Evolutionary conservation across 352 stramenopile species (phyloP).

Genomic region (Globisporangium canariense): DNA sequence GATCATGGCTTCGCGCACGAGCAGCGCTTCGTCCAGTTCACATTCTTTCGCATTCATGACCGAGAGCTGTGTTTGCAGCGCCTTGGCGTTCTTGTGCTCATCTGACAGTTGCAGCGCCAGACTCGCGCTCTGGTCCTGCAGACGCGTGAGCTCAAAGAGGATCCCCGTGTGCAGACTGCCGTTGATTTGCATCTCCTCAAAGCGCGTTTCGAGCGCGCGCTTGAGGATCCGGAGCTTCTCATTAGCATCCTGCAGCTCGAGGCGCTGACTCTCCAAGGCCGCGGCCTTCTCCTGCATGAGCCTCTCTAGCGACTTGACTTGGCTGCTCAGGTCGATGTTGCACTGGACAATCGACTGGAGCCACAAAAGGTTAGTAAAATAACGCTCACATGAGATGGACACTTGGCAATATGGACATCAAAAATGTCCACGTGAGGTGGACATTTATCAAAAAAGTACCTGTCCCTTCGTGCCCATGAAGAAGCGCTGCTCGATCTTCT

Average conservation of each 20-base stretch:
- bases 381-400: too few relatives aligned
- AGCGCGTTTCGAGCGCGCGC: constrained; percentile 61
- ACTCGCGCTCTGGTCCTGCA: constrained; percentile 62
- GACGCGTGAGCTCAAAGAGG: constrained; percentile 67
- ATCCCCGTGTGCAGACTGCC: constrained; percentile 71
- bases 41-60: constrained; percentile 27
- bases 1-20: constrained; percentile 47
- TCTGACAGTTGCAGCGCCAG: constrained; percentile 62
- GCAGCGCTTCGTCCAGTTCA: constrained; percentile 48
- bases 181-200: constrained; percentile 66
- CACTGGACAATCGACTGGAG: constrained; percentile 54
- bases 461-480: constrained; percentile 72
- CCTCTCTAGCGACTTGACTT: constrained; percentile 41
- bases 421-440: not conserved
- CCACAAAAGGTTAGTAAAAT: not conserved
- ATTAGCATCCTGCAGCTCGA: constrained; percentile 35
- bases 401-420: too few relatives aligned
- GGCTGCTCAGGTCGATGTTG: constrained; percentile 51
- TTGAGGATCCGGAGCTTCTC: constrained; percentile 69
- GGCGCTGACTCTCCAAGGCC: constrained; percentile 19
- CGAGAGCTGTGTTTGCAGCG: constrained; percentile 30
- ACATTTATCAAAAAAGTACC: constrained; percentile 7
- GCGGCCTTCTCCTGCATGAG: constrained; percentile 26
- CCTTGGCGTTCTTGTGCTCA: constrained; percentile 41
- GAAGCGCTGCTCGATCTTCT: constrained; percentile 83